Base-by-base conservation (phyloP, 371 early-diverging fungal species). In the Entomophthora muscae region DNA sequence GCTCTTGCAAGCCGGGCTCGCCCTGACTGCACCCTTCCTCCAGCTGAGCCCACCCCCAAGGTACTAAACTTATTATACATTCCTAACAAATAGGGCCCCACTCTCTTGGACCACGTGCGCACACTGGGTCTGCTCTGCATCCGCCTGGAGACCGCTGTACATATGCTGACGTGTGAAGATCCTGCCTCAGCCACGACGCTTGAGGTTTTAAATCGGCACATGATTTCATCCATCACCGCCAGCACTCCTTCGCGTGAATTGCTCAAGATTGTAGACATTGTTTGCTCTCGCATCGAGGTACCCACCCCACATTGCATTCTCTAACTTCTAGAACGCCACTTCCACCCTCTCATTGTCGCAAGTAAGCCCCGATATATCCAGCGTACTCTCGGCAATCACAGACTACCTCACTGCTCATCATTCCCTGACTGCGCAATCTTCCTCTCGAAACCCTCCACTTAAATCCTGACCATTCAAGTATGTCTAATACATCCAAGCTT, bases 281-380 rank as follows among this genome's bases (percentile, higher is more conserved):
- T 57, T 10, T 57, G 57, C 22, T 13, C 57, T 28, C 24, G 57
- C 27, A 57, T 57, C 31, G 57, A 57, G 29, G 51, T n/a, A n/a
- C n/a, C n/a, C n/a, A n/a, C n/a, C n/a, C n/a, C n/a, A n/a, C n/a
- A n/a, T n/a, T n/a, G n/a, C n/a, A n/a, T n/a, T n/a, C n/a, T n/a
- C n/a, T n/a, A n/a, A n/a, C n/a, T n/a, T n/a, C 42, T 42, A 42
- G 42, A 42, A 42, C 17, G 42, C 42, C 42, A 17, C 42, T 10
- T 42, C 42, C 42, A 42, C 42, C 42, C 42, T 42, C 17, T 42
- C 42, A 5, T 17, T 42, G 17, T 42, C 42, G 10, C 17, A 42
- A 10, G 10, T 42, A 17, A 17, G 42, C 42, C 42, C 42, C 42
- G 42, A 17, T 17, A 17, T 42, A 5, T 42, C 42, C 17, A 17